Conservation (phyloP, 495 filamentous ascomycete genomes). For the Friedmanniomyces simplex region DNA sequence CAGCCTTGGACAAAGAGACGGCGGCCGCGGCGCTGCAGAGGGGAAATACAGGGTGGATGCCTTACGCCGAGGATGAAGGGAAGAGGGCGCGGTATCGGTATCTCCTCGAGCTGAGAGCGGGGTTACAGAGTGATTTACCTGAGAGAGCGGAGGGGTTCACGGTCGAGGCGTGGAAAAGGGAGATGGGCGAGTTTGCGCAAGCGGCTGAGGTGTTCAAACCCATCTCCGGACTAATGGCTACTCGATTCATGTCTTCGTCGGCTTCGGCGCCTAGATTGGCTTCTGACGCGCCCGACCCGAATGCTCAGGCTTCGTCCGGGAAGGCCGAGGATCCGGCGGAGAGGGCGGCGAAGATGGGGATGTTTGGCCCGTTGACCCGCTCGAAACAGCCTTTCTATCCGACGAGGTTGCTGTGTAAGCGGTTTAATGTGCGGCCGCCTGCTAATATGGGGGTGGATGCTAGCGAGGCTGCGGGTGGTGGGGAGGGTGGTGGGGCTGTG, state of each 20-base stretch:
- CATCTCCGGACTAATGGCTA: slow-evolving; percentile 82
- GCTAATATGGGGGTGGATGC: slow-evolving; percentile 57
- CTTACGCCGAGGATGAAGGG: slow-evolving; percentile 69
- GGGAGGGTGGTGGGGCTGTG: slow-evolving; percentile 16
- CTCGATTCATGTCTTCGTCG: slow-evolving; percentile 72
- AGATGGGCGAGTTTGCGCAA: slow-evolving; percentile 77
- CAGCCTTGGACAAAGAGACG: slow-evolving; percentile 59
- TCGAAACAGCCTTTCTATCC: slow-evolving; percentile 65
- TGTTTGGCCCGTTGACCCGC: slow-evolving; percentile 86
- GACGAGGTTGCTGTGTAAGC: slow-evolving; percentile 76
- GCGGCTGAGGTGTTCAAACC: slow-evolving; percentile 90
- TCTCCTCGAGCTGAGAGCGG: slow-evolving; percentile 73
- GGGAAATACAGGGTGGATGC: slow-evolving; percentile 62
- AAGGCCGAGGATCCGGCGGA: slow-evolving; percentile 64
- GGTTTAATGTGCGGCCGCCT: slow-evolving; percentile 76
- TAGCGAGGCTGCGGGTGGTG: slow-evolving; percentile 28
- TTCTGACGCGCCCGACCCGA: slow-evolving; percentile 34
- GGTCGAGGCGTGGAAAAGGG: slow-evolving; percentile 66
- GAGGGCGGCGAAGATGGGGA: slow-evolving; percentile 78
- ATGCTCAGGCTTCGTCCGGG: slow-evolving; percentile 36
- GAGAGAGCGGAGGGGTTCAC: slow-evolving; percentile 37
- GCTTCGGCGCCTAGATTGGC: slow-evolving; percentile 31
- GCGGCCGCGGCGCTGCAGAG: slow-evolving; percentile 67
- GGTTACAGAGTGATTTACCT: slow-evolving; percentile 49
- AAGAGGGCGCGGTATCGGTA: slow-evolving; percentile 69